Evolutionary conservation across 768 basidiomycete species (phyloP), one percentile per base, ranked within the genome.

Genomic region (Suillus hirtellus): DNA sequence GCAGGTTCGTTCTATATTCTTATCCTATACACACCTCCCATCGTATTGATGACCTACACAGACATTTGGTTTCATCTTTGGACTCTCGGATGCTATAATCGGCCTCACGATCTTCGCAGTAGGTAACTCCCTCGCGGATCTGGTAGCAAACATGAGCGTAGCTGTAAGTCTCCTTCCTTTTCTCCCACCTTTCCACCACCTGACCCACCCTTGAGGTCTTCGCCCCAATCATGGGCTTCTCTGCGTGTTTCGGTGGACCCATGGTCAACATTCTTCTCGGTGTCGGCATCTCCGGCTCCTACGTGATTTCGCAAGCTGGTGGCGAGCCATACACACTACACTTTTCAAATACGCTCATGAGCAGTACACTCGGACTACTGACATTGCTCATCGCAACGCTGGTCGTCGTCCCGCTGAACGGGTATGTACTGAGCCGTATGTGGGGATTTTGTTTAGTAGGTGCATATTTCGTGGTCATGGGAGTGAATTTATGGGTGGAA

Each of bases 61-160:
- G 95, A 90, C 93, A 0, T 90, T 97, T 68, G 97, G 96, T 7
- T 86, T 90, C 71, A 92, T 99, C 59, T 92, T 99, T 71, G 96
- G 96, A 3, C 82, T 99, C 31, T 97, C 95, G 17, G 96, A 99
- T 71, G 95, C 97, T 50, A 96, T 99, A 72, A 92, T 99, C 62
- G 96, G 96, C 14, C 78, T 99, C 47, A 98, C 96, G 1, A 90
- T 99, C 64, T 99, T 99, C 67, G 97, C 96, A 1, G 84, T 98
- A 35, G 96, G 97, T 31, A 99, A 99, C 75, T 96, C 94, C 15
- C 83, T 97, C 5, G 96, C 96, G 0, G 97, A 99, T 76, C 85
- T 98, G 24, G 96, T 99, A 7, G 96, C 97, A 24, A 98, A 99
- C 76, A 92, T 93, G 80, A 95, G 92, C 60, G 93, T 99, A 11